Percentiles rank a stretch among this genome's conserved stretches.
phyloP scores from a whole-genome alignment of 352 stramenopile genomes.

The Phytophthora europaea region DNA sequence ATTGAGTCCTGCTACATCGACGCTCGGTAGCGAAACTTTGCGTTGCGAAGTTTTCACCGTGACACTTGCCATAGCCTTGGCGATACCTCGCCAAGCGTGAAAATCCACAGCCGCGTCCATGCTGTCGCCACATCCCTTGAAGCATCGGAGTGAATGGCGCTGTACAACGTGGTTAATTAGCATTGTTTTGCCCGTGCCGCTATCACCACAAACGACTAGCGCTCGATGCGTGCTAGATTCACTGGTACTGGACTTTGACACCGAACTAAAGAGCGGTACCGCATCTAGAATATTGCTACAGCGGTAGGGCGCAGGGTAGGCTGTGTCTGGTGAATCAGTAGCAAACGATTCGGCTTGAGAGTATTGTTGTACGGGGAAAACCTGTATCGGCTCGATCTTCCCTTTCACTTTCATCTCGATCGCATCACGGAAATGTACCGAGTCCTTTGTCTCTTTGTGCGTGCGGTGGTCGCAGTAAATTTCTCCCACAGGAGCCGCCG shows the following conservation, averaged over 20 bases:
- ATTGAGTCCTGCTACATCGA: slow-evolving; percentile 12
- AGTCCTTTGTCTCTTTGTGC: slow-evolving; percentile 63
- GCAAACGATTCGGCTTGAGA: slow-evolving; percentile 4
- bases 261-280: slow-evolving; percentile 59
- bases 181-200: slow-evolving; percentile 77
- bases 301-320: slow-evolving; percentile 49
- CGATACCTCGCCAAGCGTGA: slow-evolving; percentile 67
- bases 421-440: slow-evolving; percentile 56
- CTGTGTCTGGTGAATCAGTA: slow-evolving; percentile 2
- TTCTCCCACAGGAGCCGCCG: slow-evolving; percentile 55
- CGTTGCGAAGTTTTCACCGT: slow-evolving; percentile 21
- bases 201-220: slow-evolving; percentile 68
- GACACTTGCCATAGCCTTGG: slow-evolving; percentile 18
- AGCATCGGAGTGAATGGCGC: slow-evolving; percentile 56
- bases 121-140: slow-evolving; percentile 63
- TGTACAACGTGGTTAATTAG: slow-evolving; percentile 66
- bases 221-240: slow-evolving; percentile 44
- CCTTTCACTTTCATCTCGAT: slow-evolving; percentile 74
- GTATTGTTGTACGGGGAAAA: slow-evolving; percentile 56
- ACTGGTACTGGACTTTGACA: slow-evolving; percentile 16
- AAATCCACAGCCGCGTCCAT: slow-evolving; percentile 69
- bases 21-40: slow-evolving; percentile 24
- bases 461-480: slow-evolving; percentile 86
- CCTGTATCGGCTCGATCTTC: slow-evolving; percentile 54
- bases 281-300: slow-evolving; percentile 58